These are phyloP conservation scores for Zelonia costaricensis DNA, from an alignment of 208 protist species.

Conservation along the genomic window DNA sequence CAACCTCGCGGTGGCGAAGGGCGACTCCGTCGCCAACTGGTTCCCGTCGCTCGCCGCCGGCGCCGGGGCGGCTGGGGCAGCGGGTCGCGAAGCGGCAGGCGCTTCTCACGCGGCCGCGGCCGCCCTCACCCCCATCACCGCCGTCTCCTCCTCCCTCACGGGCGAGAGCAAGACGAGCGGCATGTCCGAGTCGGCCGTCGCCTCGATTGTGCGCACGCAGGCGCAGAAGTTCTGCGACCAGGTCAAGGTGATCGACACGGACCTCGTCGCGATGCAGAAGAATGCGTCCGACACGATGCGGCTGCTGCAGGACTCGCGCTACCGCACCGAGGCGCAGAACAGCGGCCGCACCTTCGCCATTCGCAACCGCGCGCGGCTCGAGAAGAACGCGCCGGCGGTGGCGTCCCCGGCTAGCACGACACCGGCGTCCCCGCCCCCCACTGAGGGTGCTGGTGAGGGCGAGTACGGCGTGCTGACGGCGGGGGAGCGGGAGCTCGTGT, in stretches of 20 bases:
- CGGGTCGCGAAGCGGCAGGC: slow-evolving; percentile 7
- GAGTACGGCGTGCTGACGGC: slow-evolving; percentile 57
- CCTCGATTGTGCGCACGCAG: slow-evolving; percentile 65
- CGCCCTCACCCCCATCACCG: slow-evolving; percentile 47
- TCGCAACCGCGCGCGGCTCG: slow-evolving; percentile 72
- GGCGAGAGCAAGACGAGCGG: slow-evolving; percentile 71
- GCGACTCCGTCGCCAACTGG: slow-evolving; percentile 61
- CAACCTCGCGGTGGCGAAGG: slow-evolving; percentile 37
- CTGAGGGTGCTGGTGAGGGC: background rate
- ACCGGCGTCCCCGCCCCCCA: background rate
- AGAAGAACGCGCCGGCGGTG: slow-evolving; percentile 27
- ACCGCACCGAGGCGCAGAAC: slow-evolving; percentile 70
- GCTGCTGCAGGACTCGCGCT: slow-evolving; percentile 75
- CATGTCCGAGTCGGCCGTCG: slow-evolving; percentile 66
- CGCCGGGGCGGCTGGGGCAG: slow-evolving; percentile 10
- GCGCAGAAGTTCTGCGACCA: slow-evolving; percentile 77
- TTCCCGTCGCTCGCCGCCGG: slow-evolving; percentile 45
- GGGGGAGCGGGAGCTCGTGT: slow-evolving; percentile 61
- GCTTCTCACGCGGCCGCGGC: slow-evolving; percentile 13
- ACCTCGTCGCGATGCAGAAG: slow-evolving; percentile 77
- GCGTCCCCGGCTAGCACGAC: slow-evolving; percentile 16
- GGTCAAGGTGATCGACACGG: slow-evolving; percentile 57
- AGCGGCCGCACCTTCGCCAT: slow-evolving; percentile 76
- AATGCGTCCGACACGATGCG: slow-evolving; percentile 68
- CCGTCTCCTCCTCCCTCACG: slow-evolving; percentile 79